Evolutionary conservation across 2,329 filamentous ascomycete genomes (phyloP), one percentile per base, ranked within the genome.

Genomic region (Neophaeococcomyces mojaviensis): DNA sequence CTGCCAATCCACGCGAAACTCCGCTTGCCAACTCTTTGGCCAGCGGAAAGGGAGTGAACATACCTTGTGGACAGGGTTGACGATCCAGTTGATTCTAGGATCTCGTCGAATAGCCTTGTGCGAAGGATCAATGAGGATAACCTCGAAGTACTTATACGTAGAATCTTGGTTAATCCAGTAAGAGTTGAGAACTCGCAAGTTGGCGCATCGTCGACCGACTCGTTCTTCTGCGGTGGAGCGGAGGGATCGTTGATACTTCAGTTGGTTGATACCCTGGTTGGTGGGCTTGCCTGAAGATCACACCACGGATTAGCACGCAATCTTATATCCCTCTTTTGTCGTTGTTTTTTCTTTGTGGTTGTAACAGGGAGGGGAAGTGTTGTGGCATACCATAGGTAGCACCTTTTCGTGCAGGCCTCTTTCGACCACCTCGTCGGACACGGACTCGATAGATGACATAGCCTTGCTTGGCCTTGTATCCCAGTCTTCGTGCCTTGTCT

Each of bases 101-200:
- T 98, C 92, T 69, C 86, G 87, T 74, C 92, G 92, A 81, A 98
- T 98, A 68, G 92, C 92, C 83, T 97, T 97, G 87, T 98, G 92
- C 79, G 94, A 86, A 71, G 92, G 92, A 79, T 98, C 92, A 70
- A 98, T 90, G 68, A 96, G 87, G 79, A 98, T 97, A 74, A 97
- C 84, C 78, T 98, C 92, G 80, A 82, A 98, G 86, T 98, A 98
- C 82, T 98, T 98, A 87, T 97, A 98, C 76, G 92, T 98, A 53
- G 89, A 96, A 80, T 98, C 92, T 82, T 97, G 88, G 86, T 98
- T 98, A 81, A 98, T 88, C 94, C 94, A 98, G 89, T 98, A 98
- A 57, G 90, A 97, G 86, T 98, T 98, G 68, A 98, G 86, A 68
- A 98, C 92, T 69, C 92, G 88, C 73, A 98, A 77, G 79, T 98